A percentile compares a stretch with the other conserved stretches of the same genome.
phyloP scores from a whole-genome alignment of 371 early-diverging fungal genomes.

The Syncephalastrum contaminatum region DNA sequence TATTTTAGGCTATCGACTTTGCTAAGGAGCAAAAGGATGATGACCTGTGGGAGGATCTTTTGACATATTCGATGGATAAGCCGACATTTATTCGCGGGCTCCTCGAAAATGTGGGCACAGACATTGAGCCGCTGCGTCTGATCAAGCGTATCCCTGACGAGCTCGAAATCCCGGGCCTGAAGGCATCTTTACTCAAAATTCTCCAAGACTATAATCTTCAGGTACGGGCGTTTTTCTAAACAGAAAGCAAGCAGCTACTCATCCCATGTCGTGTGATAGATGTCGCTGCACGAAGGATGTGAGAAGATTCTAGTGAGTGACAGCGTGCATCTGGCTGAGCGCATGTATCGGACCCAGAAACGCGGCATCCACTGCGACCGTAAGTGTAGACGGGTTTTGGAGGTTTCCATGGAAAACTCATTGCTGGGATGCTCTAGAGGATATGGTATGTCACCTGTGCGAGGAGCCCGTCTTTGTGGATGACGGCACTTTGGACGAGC shows the following conservation, averaged over 20 bases:
- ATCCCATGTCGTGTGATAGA: constrained; percentile 21
- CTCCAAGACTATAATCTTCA: constrained; percentile 90
- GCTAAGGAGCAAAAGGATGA: constrained; percentile 95
- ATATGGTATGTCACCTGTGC: constrained; percentile 64
- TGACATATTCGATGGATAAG: constrained; percentile 85
- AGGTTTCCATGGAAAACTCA: neutral
- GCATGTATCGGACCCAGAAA: constrained; percentile 70
- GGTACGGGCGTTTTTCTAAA: constrained; percentile 27
- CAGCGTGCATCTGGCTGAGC: constrained; percentile 75
- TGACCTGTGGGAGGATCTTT: constrained; percentile 92
- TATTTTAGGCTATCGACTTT: constrained; percentile 88
- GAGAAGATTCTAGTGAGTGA: constrained; percentile 84
- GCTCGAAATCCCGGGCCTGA: constrained; percentile 79
- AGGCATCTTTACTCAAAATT: constrained; percentile 78
- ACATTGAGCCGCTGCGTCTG: constrained; percentile 80
- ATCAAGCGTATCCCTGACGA: constrained; percentile 80
- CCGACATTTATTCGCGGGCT: constrained; percentile 88
- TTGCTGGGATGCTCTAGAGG: constrained; percentile 28
- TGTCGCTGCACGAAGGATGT: constrained; percentile 83
- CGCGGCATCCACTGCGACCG: constrained; percentile 61
- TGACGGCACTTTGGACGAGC: constrained; percentile 32
- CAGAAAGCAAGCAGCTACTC: neutral
- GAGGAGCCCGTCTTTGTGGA: constrained; percentile 52
- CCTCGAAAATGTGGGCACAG: constrained; percentile 84
- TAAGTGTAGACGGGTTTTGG: constrained; percentile 17